These are phyloP conservation scores for Saccharomycopsis babjevae DNA, from an alignment of 805 yeast genomes.

Conservation along the genomic window DNA sequence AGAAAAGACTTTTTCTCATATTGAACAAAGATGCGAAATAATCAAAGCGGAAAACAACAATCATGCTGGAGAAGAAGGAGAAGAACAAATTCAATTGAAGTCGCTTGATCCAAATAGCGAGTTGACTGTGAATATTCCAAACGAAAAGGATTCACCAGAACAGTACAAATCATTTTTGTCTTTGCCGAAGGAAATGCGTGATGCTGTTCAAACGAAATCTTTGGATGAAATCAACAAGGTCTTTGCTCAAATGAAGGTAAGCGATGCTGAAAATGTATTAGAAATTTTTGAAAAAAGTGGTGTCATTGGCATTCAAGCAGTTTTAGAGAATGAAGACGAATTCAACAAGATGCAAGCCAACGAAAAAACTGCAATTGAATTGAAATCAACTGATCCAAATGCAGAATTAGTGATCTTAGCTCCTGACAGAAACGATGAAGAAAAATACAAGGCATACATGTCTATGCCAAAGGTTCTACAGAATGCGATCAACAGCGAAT, in stretches of 20 bases:
- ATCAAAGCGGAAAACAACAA: constrained; percentile 41
- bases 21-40: constrained; percentile 61
- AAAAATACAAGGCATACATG: constrained; percentile 44
- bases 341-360: constrained; percentile 33
- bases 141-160: constrained; percentile 32
- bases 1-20: constrained; percentile 63
- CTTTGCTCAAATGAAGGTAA: constrained; percentile 60
- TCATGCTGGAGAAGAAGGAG: constrained; percentile 25
- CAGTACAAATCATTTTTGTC: constrained; percentile 47
- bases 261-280: constrained; percentile 70
- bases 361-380: constrained; percentile 51
- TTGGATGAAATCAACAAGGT: constrained; percentile 77
- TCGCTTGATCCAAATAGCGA: constrained; percentile 78
- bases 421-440: constrained; percentile 44
- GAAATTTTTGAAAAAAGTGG: constrained; percentile 71
- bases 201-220: constrained; percentile 60
- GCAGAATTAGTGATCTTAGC: constrained; percentile 61
- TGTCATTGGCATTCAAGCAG: constrained; percentile 72
- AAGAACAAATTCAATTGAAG: constrained; percentile 69
- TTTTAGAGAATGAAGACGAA: constrained; percentile 63
- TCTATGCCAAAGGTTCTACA: constrained; percentile 56
- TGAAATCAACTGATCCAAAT: constrained; percentile 78
- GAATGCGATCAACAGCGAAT: constrained; percentile 59
- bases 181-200: constrained; percentile 53
- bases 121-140: constrained; percentile 61